phyloP scores from a whole-genome alignment of 1,284 basidiomycete genomes.

The Taiwanofungus camphoratus region DNA sequence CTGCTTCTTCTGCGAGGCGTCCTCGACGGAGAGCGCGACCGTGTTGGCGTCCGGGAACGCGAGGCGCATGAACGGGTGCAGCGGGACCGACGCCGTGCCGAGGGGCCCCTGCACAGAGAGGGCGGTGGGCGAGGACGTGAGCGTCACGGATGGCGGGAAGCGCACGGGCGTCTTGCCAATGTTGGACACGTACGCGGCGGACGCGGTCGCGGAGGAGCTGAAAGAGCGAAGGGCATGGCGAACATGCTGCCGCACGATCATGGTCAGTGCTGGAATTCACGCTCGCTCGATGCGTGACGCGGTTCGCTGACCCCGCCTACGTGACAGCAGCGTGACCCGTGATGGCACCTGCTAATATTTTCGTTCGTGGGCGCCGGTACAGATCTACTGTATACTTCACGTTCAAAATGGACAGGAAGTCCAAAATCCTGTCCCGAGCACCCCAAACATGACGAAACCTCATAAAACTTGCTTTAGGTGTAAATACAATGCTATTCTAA shows the following conservation, averaged over 20 bases:
- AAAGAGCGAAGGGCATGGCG: constrained; percentile 23
- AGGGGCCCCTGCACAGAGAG: constrained; percentile 72
- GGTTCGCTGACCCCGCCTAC: too few relatives aligned
- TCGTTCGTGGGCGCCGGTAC: too few relatives aligned
- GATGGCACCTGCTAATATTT: too few relatives aligned
- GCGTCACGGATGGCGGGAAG: constrained; percentile 61
- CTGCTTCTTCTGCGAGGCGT: constrained; percentile 71
- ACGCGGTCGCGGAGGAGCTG: constrained; percentile 19
- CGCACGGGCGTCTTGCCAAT: constrained; percentile 79
- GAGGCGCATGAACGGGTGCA: constrained; percentile 67
- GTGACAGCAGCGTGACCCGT: too few relatives aligned
- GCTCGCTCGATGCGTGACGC: too few relatives aligned
- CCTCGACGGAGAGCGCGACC: constrained; percentile 63
- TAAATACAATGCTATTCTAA: too few relatives aligned
- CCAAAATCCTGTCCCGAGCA: too few relatives aligned
- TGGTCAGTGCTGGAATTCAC: constrained; percentile 12
- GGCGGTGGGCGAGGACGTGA: constrained; percentile 47
- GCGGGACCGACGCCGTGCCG: constrained; percentile 63
- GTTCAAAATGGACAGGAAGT: too few relatives aligned
- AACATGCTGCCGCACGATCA: constrained; percentile 26
- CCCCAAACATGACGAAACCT: too few relatives aligned
- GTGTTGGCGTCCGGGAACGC: constrained; percentile 44
- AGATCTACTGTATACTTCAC: too few relatives aligned
- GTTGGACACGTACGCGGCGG: constrained; percentile 49
- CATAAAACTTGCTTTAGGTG: too few relatives aligned